phyloP scores from a whole-genome alignment of 1,284 basidiomycete species.

The Cutaneotrichosporon sp. region DNA sequence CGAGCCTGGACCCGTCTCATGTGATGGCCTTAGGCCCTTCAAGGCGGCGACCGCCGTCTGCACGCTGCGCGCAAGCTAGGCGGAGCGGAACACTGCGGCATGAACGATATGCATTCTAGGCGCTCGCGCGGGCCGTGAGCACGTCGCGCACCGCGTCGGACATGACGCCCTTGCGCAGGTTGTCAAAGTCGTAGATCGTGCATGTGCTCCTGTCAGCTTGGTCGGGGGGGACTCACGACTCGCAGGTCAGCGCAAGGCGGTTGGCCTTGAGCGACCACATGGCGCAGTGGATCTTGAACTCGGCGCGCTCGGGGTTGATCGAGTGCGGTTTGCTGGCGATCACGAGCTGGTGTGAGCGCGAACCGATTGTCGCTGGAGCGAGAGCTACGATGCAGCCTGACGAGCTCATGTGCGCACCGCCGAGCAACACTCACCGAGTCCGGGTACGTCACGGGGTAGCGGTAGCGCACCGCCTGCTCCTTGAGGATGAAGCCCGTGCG shows the following conservation, averaged over 20 bases:
- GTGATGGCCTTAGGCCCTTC: no score
- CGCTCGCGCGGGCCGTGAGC: slow-evolving; percentile 20
- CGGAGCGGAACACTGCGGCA: no score
- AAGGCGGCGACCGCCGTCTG: no score
- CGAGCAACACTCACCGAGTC: slow-evolving; percentile 48
- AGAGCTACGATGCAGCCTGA: no score
- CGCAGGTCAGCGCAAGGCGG: slow-evolving; percentile 37
- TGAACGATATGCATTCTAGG: background rate
- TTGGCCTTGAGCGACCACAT: slow-evolving; percentile 45
- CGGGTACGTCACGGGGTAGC: slow-evolving; percentile 50
- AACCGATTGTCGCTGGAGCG: no score
- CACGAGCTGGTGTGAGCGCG: slow-evolving; percentile 36
- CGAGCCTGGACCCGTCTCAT: no score
- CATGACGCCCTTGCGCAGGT: slow-evolving; percentile 43
- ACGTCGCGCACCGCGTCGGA: slow-evolving; percentile 33
- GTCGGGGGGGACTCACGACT: slow-evolving; percentile 9
- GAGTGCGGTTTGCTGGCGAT: slow-evolving; percentile 39
- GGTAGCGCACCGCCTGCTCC: slow-evolving; percentile 27
- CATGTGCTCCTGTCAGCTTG: slow-evolving; percentile 28
- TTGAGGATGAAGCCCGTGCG: slow-evolving; percentile 46
- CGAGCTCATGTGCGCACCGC: no score
- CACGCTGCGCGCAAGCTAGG: no score
- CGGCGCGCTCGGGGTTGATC: slow-evolving; percentile 37
- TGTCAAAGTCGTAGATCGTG: slow-evolving; percentile 52
- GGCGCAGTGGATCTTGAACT: slow-evolving; percentile 39